Conservation (phyloP, 2,329 filamentous ascomycete genomes). For the Corniculantispora saksenae region DNA sequence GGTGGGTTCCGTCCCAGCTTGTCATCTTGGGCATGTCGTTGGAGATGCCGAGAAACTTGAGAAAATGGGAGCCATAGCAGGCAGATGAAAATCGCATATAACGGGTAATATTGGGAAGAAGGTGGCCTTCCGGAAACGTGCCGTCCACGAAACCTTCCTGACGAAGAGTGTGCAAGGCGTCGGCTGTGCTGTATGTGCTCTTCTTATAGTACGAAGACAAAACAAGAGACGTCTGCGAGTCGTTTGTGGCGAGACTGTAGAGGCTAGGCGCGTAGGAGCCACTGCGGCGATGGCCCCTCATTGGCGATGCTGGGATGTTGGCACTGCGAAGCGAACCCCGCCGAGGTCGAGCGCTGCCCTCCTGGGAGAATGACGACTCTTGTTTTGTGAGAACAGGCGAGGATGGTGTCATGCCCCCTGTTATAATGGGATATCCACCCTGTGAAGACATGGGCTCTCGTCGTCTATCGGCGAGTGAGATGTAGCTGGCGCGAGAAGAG, state of each 20-base stretch:
- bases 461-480: slow-evolving; percentile 52
- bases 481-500: slow-evolving; percentile 49
- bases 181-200: slow-evolving; percentile 49
- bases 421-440: slow-evolving; percentile 56
- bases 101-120: slow-evolving; percentile 62
- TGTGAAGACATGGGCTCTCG: slow-evolving; percentile 58
- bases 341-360: slow-evolving; percentile 24
- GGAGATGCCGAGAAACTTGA: slow-evolving; percentile 63
- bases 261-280: slow-evolving; percentile 51
- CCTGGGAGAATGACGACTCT: slow-evolving; percentile 23
- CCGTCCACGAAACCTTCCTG: slow-evolving; percentile 57
- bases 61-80: slow-evolving; percentile 64
- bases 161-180: slow-evolving; percentile 50
- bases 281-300: slow-evolving; percentile 24
- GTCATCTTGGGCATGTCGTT: slow-evolving; percentile 48
- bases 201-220: slow-evolving; percentile 51
- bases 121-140: slow-evolving; percentile 59
- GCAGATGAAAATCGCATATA: slow-evolving; percentile 69
- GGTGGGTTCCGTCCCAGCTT: slow-evolving; percentile 51
- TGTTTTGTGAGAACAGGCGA: slow-evolving; percentile 41
- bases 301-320: slow-evolving; percentile 17
- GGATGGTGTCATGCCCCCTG: slow-evolving; percentile 44
- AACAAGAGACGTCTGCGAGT: slow-evolving; percentile 55
- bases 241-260: slow-evolving; percentile 60
- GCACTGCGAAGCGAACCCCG: slow-evolving; percentile 18